These are phyloP conservation scores for Metarhizium rileyi DNA, from an alignment of 2,329 filamentous ascomycete species.

Conservation along the genomic window DNA sequence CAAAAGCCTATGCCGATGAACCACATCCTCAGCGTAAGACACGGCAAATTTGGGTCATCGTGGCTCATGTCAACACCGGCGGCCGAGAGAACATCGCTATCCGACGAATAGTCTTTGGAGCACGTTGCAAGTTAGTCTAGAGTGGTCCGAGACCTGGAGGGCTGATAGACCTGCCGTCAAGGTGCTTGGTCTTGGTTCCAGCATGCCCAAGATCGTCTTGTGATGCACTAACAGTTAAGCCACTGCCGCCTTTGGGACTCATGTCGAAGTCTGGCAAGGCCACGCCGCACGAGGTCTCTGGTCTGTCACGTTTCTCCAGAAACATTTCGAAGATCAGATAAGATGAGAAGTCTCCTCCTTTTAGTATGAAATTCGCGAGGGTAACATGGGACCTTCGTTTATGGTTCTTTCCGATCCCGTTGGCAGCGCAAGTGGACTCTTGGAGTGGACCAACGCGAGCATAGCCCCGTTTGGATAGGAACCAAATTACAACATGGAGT, in stretches of 20 bases:
- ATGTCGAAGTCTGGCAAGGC: neutral
- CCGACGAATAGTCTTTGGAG: neutral
- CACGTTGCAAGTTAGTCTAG: neutral
- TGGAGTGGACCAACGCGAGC: no score
- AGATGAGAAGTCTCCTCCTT: neutral
- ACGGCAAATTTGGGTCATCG: conserved; percentile 20
- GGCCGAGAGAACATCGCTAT: conserved; percentile 17
- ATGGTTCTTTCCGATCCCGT: neutral
- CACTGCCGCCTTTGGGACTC: neutral
- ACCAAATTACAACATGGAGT: neutral
- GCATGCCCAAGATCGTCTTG: neutral
- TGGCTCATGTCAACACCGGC: conserved; percentile 19
- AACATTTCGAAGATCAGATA: neutral
- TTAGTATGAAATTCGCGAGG: neutral
- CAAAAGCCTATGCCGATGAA: conserved; percentile 27
- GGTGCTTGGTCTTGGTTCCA: neutral
- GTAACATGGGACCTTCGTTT: neutral
- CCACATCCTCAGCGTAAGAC: conserved; percentile 30
- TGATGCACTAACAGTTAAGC: neutral
- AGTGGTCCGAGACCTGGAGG: neutral
- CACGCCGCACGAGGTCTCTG: neutral
- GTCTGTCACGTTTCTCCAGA: neutral
- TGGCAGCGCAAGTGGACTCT: neutral
- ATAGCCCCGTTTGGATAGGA: neutral
- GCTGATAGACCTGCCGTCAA: neutral